These are phyloP conservation scores for Helianthus annuus DNA, from an alignment of 129 eudicot species.

Conservation along the genomic window DNA sequence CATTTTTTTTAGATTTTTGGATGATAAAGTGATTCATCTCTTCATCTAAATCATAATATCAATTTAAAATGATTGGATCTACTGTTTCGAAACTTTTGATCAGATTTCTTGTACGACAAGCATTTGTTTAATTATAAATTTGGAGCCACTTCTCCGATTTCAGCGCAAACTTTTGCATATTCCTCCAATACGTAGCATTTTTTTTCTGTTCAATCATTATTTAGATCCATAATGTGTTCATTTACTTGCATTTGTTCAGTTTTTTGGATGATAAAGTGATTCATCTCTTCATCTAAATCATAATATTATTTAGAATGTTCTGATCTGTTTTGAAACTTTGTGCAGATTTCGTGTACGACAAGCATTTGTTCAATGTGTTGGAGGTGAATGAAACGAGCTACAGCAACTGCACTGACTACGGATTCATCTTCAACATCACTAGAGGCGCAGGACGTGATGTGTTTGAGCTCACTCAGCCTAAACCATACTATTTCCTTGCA, in stretches of 20 bases:
- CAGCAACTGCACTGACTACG: constrained; percentile 36
- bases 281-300: neutral
- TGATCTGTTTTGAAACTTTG: neutral
- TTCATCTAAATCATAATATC: neutral
- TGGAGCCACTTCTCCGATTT: neutral
- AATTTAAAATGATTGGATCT: too few species aligned
- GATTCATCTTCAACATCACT: constrained; percentile 49
- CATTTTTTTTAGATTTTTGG: neutral
- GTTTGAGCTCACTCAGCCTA: constrained; percentile 44
- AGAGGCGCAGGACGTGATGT: constrained; percentile 57
- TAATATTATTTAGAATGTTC: neutral
- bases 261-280: neutral
- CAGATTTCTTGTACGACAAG: constrained; percentile 54
- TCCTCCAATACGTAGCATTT: neutral
- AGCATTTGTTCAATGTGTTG: constrained; percentile 40
- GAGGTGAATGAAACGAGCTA: constrained; percentile 53
- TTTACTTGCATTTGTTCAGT: neutral
- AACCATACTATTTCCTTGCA: constrained; percentile 49
- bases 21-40: neutral
- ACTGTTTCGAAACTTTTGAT: neutral
- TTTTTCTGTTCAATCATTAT: neutral
- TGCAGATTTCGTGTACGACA: constrained; percentile 52
- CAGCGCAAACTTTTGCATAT: neutral
- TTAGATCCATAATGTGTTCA: neutral
- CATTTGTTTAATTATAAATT: constrained; percentile 13